Conservation (phyloP, 1,139 yeast genomes). For the Yamadazyma songkhlaensis region DNA sequence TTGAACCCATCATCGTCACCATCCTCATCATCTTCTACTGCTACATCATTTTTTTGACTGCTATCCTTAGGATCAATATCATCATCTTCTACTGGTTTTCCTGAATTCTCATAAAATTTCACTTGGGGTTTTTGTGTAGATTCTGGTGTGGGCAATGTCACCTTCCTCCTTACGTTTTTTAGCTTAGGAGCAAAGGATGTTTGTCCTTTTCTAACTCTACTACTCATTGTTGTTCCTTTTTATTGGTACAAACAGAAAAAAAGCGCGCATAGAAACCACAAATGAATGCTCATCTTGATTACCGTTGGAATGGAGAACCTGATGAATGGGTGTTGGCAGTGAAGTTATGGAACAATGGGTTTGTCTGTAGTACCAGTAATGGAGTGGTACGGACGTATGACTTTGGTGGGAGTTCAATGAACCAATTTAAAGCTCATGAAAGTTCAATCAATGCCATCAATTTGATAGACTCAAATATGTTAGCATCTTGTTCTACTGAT, state of each 20-base stretch:
- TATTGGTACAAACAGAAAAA: not conserved
- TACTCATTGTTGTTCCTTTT: conserved; percentile 36
- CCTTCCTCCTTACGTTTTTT: conserved; percentile 24
- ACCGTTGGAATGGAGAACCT: conserved; percentile 7
- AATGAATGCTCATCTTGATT: conserved; percentile 4
- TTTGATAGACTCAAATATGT: conserved; percentile 20
- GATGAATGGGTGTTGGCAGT: conserved; percentile 20
- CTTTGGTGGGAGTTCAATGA: not conserved
- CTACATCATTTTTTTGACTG: conserved; percentile 10
- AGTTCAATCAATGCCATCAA: conserved; percentile 32
- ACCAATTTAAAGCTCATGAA: conserved; percentile 32
- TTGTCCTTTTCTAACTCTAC: conserved; percentile 42
- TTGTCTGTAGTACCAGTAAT: conserved; percentile 5
- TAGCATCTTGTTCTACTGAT: conserved; percentile 52
- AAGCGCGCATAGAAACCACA: not conserved
- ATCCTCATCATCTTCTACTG: conserved; percentile 13
- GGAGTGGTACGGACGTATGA: conserved; percentile 5
- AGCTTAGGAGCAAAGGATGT: conserved; percentile 42
- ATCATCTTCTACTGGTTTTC: conserved; percentile 7
- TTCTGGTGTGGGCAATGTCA: conserved; percentile 11
- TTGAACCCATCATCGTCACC: conserved; percentile 20
- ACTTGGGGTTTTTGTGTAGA: conserved; percentile 8
- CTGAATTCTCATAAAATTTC: conserved; percentile 3
- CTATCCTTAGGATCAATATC: conserved; percentile 34
- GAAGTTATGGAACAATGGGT: not conserved